Evolutionary conservation across 257 asterid species (phyloP), one percentile per base, ranked within the genome.

Genomic region (Nicotiana undulata): DNA sequence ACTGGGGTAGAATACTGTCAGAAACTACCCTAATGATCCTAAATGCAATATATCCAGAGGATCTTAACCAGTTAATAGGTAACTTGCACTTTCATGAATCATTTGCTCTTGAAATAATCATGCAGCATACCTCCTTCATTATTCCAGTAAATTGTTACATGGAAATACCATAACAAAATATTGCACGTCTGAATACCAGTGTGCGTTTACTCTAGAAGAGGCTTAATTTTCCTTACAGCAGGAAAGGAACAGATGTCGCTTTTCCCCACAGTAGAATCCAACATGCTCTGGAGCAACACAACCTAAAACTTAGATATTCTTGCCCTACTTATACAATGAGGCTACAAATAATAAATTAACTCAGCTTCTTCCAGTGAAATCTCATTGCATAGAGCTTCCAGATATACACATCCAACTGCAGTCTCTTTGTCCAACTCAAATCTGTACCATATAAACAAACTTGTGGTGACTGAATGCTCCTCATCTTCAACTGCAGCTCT

Each of bases 381-480:
- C 82, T 26, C 63, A 75, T 40, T 63, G 85, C 77, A 84, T 34
- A 79, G 20, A 77, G 76, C 85, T 74, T 61, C 76, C 59, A 24
- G 80, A 66, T 51, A 28, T 63, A 74, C 82, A 66, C 52, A 65
- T 80, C 85, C 84, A 82, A 74, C 37, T 64, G 85, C 78, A 82
- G 84, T 83, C 86, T 82, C 84, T 65, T 79, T 76, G 84, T 66
- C 83, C 60, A 76, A 70, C 76, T 78, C 86, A 67, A 37, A 82
- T 86, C 87, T 86, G 87, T 86, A 76, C 81, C 85, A 82, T 51
- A 22, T 51, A 22, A n/a, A 84, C 81, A 82, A 86, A 76, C 70
- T 81, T 55, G 75, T 77, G 13, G 81, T 84, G 79, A 84, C 87
- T 79, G 80, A 37, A 74, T 68, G 87, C 81, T 79, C 81, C 44